Evolutionary conservation across 1,139 yeast genomes (phyloP).

Genomic region (Groenewaldozyma auringiensis): DNA sequence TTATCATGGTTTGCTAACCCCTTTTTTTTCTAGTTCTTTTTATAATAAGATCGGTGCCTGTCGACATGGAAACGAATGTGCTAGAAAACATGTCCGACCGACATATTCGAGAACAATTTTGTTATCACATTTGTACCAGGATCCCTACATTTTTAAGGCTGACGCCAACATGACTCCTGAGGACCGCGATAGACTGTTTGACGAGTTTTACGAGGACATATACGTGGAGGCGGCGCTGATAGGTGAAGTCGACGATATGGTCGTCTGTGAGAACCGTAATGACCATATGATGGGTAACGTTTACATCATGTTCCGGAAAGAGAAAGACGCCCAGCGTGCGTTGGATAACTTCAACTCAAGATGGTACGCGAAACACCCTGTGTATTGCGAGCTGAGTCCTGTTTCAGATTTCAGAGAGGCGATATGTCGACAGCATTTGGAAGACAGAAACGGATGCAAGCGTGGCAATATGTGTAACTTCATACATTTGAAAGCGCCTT

Average conservation of each 20-base stretch:
- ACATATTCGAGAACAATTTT: constrained; percentile 58
- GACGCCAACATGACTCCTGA: constrained; percentile 25
- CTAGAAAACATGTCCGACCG: constrained; percentile 69
- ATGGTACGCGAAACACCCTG: constrained; percentile 78
- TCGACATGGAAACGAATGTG: constrained; percentile 86
- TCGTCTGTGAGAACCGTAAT: constrained; percentile 77
- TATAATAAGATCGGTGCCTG: constrained; percentile 87
- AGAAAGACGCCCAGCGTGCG: constrained; percentile 55
- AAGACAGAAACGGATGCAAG: constrained; percentile 50
- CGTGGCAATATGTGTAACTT: constrained; percentile 75
- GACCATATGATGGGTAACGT: constrained; percentile 69
- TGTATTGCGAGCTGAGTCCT: constrained; percentile 75
- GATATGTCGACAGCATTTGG: constrained; percentile 55
- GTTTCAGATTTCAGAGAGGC: constrained; percentile 67
- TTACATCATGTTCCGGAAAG: constrained; percentile 52
- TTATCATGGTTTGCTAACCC: background rate
- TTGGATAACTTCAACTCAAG: constrained; percentile 57
- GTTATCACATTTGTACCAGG: constrained; percentile 61
- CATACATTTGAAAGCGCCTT: constrained; percentile 67
- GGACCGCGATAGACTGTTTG: constrained; percentile 49
- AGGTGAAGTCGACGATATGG: constrained; percentile 56
- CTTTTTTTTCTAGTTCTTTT: constrained; percentile 37
- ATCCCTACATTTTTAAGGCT: constrained; percentile 39
- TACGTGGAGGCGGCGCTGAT: constrained; percentile 55
- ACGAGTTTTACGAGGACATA: constrained; percentile 64